Conservation (phyloP, 768 basidiomycete genomes). For the Termitomyces sp. region DNA sequence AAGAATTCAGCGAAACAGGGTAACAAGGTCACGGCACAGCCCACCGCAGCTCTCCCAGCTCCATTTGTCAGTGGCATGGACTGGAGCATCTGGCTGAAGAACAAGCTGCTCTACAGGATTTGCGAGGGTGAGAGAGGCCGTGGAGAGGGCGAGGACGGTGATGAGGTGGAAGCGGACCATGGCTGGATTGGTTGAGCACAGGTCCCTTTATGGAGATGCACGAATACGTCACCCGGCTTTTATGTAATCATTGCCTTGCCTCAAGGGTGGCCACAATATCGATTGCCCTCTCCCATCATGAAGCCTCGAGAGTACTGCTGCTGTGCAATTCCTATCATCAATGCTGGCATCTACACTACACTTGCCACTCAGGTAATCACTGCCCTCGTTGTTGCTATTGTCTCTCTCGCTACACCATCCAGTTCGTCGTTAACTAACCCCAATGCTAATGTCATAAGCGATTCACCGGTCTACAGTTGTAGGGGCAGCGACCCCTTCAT, state of each 20-base stretch:
- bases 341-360: conserved; percentile 83
- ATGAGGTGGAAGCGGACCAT: conserved; percentile 21
- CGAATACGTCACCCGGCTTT: conserved; percentile 6
- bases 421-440: conserved; percentile 44
- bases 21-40: conserved; percentile 18
- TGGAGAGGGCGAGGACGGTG: conserved; percentile 17
- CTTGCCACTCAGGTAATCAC: conserved; percentile 72
- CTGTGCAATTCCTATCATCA: conserved; percentile 86
- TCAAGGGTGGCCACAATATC: not conserved
- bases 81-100: conserved; percentile 18
- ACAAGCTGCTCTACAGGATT: conserved; percentile 20
- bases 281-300: conserved; percentile 33
- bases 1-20: conserved; percentile 5
- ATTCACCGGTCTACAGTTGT: conserved; percentile 52
- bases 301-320: conserved; percentile 87
- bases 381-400: conserved; percentile 61
- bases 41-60: conserved; percentile 70
- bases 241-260: conserved; percentile 4
- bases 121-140: conserved; percentile 15
- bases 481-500: conserved; percentile 77
- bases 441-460: not conserved
- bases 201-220: conserved; percentile 12
- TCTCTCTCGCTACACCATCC: conserved; percentile 72
- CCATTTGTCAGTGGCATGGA: conserved; percentile 48
- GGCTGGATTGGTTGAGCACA: conserved; percentile 1